These are phyloP conservation scores for Rhizophora apiculata DNA, from an alignment of 345 rosid genomes.

Conservation along the genomic window DNA sequence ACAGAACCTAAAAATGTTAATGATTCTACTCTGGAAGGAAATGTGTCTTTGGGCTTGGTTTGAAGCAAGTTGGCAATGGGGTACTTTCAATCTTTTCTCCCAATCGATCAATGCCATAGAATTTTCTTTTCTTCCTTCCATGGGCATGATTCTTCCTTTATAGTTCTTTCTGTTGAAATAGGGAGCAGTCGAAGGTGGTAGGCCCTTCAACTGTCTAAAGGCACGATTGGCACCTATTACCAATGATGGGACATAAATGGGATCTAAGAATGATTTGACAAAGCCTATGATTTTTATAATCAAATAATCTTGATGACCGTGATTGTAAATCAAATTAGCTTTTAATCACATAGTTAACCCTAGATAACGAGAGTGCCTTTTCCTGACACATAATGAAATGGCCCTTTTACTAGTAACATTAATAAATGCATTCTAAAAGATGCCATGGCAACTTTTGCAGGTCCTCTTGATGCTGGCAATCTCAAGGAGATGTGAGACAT, in stretches of 20 bases:
- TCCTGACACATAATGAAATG: background rate
- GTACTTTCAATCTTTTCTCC: background rate
- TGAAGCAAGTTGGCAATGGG: background rate
- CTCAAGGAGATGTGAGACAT: conserved; percentile 56
- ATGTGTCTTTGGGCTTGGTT: background rate
- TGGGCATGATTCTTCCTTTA: background rate
- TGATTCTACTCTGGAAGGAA: conserved; percentile 18
- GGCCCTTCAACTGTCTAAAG: background rate
- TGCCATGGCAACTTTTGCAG: conserved; percentile 33
- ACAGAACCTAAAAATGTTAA: conserved; percentile 29
- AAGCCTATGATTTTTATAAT: conserved; percentile 5
- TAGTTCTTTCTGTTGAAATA: background rate
- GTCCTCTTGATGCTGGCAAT: conserved; percentile 40
- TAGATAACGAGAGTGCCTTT: background rate
- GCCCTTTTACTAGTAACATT: background rate
- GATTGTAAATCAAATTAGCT: conserved; percentile 15
- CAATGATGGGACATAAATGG: conserved; percentile 8
- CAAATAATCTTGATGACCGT: conserved; percentile 12
- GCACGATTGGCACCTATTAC: background rate
- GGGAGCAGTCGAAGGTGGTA: background rate
- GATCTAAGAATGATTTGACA: conserved; percentile 10
- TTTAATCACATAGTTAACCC: background rate
- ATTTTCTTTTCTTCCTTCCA: background rate
- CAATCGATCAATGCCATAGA: background rate
- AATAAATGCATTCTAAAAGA: conserved; percentile 16